A percentile compares a stretch with the other conserved stretches of the same genome.
Evolutionary conservation across 805 yeast species (phyloP).

Genomic region (Maudiozyma pseudohumilis): DNA sequence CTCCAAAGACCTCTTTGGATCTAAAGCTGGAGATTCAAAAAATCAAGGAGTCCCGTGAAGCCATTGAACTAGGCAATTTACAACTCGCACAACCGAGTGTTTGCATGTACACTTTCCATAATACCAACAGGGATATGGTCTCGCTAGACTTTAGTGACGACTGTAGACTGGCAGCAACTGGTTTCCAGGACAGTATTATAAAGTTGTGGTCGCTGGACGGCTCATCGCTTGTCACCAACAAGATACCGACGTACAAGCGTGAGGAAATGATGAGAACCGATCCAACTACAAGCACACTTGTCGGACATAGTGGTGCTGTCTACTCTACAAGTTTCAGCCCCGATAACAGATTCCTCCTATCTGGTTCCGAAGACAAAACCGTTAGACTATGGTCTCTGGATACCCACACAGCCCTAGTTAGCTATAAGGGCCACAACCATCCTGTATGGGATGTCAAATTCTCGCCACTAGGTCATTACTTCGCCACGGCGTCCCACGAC

Average conservation of each 20-base stretch:
- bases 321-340: slow-evolving; percentile 88
- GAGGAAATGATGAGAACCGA: slow-evolving; percentile 28
- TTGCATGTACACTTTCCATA: slow-evolving; percentile 97
- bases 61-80: slow-evolving; percentile 53
- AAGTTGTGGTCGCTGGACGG: slow-evolving; percentile 94
- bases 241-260: slow-evolving; percentile 45
- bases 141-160: slow-evolving; percentile 81
- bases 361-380: slow-evolving; percentile 86
- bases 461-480: slow-evolving; percentile 92
- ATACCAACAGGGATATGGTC: slow-evolving; percentile 83
- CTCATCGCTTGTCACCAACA: slow-evolving; percentile 58
- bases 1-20: slow-evolving; percentile 71
- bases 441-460: slow-evolving; percentile 97
- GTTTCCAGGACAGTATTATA: slow-evolving; percentile 85
- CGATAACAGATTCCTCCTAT: slow-evolving; percentile 68
- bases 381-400: slow-evolving; percentile 91
- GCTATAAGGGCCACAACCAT: slow-evolving; percentile 92
- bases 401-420: slow-evolving; percentile 76
- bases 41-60: slow-evolving; percentile 74
- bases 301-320: slow-evolving; percentile 93
- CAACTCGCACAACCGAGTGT: slow-evolving; percentile 87
- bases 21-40: slow-evolving; percentile 66
- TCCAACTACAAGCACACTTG: slow-evolving; percentile 31
- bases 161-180: slow-evolving; percentile 80
- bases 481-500: slow-evolving; percentile 96